Base-by-base conservation (phyloP, 2,329 filamentous ascomycete genomes). In the Pyricularia pennisetigena region DNA sequence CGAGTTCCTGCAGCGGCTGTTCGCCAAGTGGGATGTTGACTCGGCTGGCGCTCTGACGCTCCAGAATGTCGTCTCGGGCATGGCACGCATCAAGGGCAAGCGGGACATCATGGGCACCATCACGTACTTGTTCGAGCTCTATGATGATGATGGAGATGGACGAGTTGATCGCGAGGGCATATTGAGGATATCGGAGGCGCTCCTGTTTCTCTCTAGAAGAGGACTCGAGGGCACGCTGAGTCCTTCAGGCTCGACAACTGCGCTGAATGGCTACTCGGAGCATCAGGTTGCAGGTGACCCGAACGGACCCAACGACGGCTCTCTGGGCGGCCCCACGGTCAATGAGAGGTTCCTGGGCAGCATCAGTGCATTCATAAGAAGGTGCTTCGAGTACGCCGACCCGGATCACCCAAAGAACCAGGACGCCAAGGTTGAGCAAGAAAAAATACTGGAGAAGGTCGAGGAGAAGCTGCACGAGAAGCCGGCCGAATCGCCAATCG, bases 71-170 rank as follows among this genome's bases (percentile, higher is more conserved):
- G 95, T 98, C 5, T 90, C 90, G 23, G 95, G 95, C 0, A 82
- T 99, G 64, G 94, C 94, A 1, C 88, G 91, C 16, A 92, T 99
- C 74, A 98, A 97, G 77, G 94, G 95, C 9, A 93, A 91, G 68
- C 89, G 90, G 64, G 95, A 99, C 78, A 97, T 99, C 72, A 97
- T 99, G 94, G 92, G 92, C 32, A 95, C 92, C 69, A 98, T 99
- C 75, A 95, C 89, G 70, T 98, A 98, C 79, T 98, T 99, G 78
- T 99, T 99, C 73, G 92, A 97, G 74, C 86, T 99, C 0, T 97
- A 98, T 77, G 95, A 99, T 75, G 94, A 99, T 72, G 90, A 94
- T 74, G 86, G 88, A 1, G 93, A 97, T 75, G 95, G 95, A 29
- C 93, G 88, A 73, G 94, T 99, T 5, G 95, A 98, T 74, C 88